Conservation (phyloP, 2,329 filamentous ascomycete species). For the Tolypocladium ophioglossoides region DNA sequence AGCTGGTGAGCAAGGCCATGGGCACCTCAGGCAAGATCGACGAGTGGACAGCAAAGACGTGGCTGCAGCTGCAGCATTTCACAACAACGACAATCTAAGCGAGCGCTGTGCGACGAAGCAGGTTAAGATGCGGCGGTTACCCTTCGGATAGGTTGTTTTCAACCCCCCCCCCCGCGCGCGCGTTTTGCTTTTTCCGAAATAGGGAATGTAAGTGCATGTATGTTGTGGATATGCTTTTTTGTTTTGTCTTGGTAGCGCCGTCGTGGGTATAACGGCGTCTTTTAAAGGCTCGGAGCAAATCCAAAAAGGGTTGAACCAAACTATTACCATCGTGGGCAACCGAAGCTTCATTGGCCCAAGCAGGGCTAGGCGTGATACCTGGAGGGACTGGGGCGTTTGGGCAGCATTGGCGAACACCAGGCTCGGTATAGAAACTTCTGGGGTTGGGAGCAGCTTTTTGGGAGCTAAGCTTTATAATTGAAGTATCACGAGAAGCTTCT, state of each 20-base stretch:
- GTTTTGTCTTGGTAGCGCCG: background rate
- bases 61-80: conserved; percentile 19
- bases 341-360: background rate
- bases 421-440: background rate
- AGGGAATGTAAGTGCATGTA: background rate
- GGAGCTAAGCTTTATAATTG: background rate
- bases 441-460: background rate
- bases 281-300: background rate
- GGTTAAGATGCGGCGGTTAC: background rate
- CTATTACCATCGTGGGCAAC: background rate
- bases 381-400: background rate
- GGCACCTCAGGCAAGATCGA: conserved; percentile 24
- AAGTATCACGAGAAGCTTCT: background rate
- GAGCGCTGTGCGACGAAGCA: background rate
- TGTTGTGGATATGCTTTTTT: background rate
- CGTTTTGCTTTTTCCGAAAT: background rate
- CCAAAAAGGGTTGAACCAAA: background rate
- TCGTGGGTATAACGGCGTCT: background rate
- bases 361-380: background rate
- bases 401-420: background rate
- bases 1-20: conserved; percentile 29
- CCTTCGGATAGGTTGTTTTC: background rate
- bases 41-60: conserved; percentile 26
- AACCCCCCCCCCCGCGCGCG: background rate
- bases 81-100: conserved; percentile 5